Evolutionary conservation across 257 asterid genomes (phyloP), one percentile per base, ranked within the genome.

Genomic region (Scutellaria galericulata): DNA sequence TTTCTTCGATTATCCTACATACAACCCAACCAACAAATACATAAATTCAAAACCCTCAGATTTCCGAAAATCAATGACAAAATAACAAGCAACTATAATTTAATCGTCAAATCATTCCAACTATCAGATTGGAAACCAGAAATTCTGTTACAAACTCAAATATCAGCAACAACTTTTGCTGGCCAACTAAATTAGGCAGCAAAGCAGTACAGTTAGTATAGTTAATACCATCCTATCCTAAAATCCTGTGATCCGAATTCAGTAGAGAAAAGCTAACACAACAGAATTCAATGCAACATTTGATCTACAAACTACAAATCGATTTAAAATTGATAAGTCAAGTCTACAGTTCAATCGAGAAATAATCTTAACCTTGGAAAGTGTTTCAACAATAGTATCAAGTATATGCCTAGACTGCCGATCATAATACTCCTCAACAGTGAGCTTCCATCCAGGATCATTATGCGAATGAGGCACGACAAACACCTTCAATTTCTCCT

Each of bases 391-490:
- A 53, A 93, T 86, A 18, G 97, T 90, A 44, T 93, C 97, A 35
- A 93, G 89, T 47, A 95, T 95, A 78, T 87, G 97, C 79, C 88
- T 88, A 13, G 96, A 88, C 85, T 95, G 99, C 74, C 86, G 84
- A 75, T 87, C 93, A 56, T 90, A 95, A 74, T 95, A 95, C 73
- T 95, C 99, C 50, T 95, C 97, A 44, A 95, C 99, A 3, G 99
- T 95, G 64, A 88, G 88, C 77, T 82, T 90, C 98, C 99, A 95
- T 11, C 99, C 99, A 20, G 99, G 99, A 81, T 95, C 98, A 80
- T 95, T 92, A 70, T 95, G 99, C 72, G 99, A 92, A 82, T 95
- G 99, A 12, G 99, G 99, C 9, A 92, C 98, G 69, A 95, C 98
- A 72, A 92, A 86, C 14, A 92, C 81, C 83, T 95, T 95, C 88